Evolutionary conservation across 2,329 filamentous ascomycete genomes (phyloP), one percentile per base, ranked within the genome.

Genomic region (Cordyceps militaris): DNA sequence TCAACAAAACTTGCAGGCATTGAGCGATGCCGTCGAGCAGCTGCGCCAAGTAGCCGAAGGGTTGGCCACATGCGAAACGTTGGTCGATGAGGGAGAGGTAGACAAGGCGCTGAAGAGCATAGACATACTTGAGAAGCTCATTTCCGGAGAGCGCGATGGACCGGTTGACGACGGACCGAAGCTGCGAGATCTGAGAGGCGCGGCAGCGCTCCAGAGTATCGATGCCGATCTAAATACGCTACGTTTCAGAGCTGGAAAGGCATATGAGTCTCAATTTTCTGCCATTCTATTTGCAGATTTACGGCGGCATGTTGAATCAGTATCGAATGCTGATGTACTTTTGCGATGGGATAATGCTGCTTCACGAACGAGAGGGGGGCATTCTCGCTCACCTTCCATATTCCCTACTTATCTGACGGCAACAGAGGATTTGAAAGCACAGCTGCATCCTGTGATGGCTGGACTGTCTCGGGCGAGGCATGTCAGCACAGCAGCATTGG

Each of bases 381-480:
- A 88, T 64, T 77, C 79, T 54, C 80, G 87, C 60, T 83, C 85
- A 49, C 79, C 87, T 19, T 88, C 88, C 0, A 78, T 79, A 4
- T 85, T 89, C 55, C 92, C 93, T 1, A 81, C 87, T 3, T 99
- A 97, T 72, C 79, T 97, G 67, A 79, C 83, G 28, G 84, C 87
- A 32, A 87, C 85, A 47, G 82, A 88, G 10, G 79, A 82, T 32
- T 78, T 97, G 32, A 87, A 92, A 48, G 75, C 81, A 10, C 81
- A 87, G 59, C 75, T 99, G 3, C 76, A 86, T 57, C 79, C 85
- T 2, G 86, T 86, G 62, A 78, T 99, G 59, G 79, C 82, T 34
- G 93, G 94, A 0, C 74, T 99, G n/a, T 85, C 91, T 62, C 82
- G 89, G 50, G 89, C 91, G 24, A 87, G 86, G 62, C 86, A 94